phyloP scores from a whole-genome alignment of 768 basidiomycete species.

The Mycena maculata region DNA sequence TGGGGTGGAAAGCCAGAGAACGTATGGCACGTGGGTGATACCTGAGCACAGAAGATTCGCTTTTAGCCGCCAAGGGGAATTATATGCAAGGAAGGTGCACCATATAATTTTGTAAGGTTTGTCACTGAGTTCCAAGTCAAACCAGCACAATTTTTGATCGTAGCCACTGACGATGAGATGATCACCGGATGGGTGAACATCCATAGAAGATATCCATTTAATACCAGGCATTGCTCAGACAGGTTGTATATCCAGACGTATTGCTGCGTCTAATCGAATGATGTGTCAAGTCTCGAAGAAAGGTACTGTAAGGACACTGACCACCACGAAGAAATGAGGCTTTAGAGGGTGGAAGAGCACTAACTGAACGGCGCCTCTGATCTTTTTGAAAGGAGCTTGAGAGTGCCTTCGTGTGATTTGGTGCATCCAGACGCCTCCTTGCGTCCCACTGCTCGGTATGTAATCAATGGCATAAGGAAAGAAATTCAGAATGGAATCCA shows the following conservation, averaged over 20 bases:
- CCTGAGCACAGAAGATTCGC: conserved; percentile 51
- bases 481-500: conserved; percentile 1
- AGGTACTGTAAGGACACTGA: conserved; percentile 54
- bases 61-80: conserved; percentile 23
- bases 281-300: conserved; percentile 31
- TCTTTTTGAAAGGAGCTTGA: conserved; percentile 97
- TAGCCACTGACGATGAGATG: conserved; percentile 98
- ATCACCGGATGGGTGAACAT: conserved; percentile 95
- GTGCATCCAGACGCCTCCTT: conserved; percentile 94
- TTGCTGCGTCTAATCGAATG: conserved; percentile 82
- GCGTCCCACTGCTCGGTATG: conserved; percentile 72
- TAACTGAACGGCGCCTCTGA: conserved; percentile 89
- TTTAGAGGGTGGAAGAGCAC: conserved; percentile 95
- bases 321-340: conserved; percentile 98
- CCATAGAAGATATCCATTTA: conserved; percentile 97
- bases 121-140: conserved; percentile 95
- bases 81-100: conserved; percentile 54
- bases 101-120: conserved; percentile 97
- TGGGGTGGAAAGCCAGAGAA: conserved; percentile 92
- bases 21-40: conserved; percentile 96
- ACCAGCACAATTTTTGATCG: conserved; percentile 98
- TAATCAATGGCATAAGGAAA: conserved; percentile 25
- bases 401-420: conserved; percentile 94
- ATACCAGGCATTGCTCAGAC: conserved; percentile 94
- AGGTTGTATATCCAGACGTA: conserved; percentile 97